Base-by-base conservation (phyloP, 164 flowering plant genomes). In the Pachysandra terminalis region DNA sequence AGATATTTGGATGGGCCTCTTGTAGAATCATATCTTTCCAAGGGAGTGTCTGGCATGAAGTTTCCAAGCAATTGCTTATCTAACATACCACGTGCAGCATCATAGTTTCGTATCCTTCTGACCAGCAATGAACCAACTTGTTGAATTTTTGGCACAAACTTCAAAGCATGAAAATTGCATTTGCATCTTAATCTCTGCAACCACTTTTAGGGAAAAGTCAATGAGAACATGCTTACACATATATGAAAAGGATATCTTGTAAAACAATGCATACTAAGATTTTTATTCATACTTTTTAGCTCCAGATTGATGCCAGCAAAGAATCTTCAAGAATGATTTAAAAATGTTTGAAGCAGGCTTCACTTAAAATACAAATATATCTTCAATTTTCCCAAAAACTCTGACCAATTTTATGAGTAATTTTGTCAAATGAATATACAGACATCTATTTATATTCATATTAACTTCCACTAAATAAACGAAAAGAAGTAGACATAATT, bases 121-220 rank as follows among this genome's bases (percentile, higher is more conserved):
- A 93, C 76, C 80, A 95, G 72, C 41, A 90, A 68, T 5, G 99
- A 83, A 54, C 87, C 96, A 49, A 68, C 78, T 79, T 71, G 58
- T 73, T 88, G 96, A 71, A 96, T 96, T 76, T 88, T 88, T 2
- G 94, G 96, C 40, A 75, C 95, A 82, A 88, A 92, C 82, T 88
- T 90, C 77, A 96, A 68, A 26, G 97, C 96, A 68, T 90, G 97
- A 81, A 90, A 93, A 82, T 93, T 96, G 61, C 99, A 95, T 80
- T 95, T 95, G 77, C 97, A 92, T 82, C 97, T 85, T 57, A 95
- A 68, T 76, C 81, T 85, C 97, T 95, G 93, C 75, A 81, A 71
- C 12, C 63, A 75, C 25, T 64, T 24, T 32, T 32, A 32, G 3
- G 37, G 12, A 59, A 63, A 19, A 21, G 60, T 23, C 37, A 32